Evolutionary conservation across 2,329 filamentous ascomycete genomes (phyloP).

Genomic region (Metarhizium robertsii): DNA sequence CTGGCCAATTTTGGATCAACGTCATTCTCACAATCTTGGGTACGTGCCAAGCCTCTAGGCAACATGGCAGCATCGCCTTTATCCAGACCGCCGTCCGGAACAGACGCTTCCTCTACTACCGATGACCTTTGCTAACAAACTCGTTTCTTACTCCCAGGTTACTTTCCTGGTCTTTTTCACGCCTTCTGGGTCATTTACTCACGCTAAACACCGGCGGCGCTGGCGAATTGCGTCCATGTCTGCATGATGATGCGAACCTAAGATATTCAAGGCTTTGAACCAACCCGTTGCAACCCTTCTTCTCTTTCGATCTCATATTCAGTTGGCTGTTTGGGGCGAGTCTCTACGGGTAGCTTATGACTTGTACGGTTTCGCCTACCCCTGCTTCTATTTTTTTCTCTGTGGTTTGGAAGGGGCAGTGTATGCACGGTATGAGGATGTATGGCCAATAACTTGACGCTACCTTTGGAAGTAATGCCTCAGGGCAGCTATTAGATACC

Average conservation of each 20-base stretch:
- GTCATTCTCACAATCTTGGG: conserved; percentile 72
- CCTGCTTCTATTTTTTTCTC: neutral
- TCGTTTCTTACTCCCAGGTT: conserved; percentile 25
- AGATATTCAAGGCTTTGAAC: too few relatives aligned
- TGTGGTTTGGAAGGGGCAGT: neutral
- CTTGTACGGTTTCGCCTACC: neutral
- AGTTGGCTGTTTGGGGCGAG: neutral
- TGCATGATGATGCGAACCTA: neutral
- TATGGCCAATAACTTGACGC: neutral
- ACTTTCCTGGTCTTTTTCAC: conserved; percentile 80
- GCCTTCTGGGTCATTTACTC: conserved; percentile 75
- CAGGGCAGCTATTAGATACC: conserved; percentile 4
- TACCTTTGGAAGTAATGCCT: neutral
- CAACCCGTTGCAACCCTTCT: neutral
- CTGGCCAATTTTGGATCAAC: conserved; percentile 84
- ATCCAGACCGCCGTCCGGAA: neutral
- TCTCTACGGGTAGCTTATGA: neutral
- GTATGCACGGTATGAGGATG: neutral
- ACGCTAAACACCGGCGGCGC: neutral
- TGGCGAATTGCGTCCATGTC: neutral
- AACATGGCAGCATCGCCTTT: neutral
- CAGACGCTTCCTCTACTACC: neutral
- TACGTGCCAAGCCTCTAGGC: conserved; percentile 19
- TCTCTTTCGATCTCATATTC: neutral
- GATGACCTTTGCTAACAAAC: neutral